Base-by-base conservation (phyloP, 2,329 filamentous ascomycete species). In the Cadophora sp. region DNA sequence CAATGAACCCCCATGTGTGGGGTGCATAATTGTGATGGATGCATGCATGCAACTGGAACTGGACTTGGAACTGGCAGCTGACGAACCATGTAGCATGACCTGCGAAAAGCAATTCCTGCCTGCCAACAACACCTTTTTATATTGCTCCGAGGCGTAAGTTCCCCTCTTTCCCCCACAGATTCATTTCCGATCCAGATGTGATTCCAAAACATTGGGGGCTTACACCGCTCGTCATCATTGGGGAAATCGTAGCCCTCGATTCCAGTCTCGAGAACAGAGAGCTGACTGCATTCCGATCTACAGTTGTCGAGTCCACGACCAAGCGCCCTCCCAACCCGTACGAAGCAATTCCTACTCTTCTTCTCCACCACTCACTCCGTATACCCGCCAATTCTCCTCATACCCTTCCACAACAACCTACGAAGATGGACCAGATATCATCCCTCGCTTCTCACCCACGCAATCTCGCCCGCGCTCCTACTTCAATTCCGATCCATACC, bases 31-130 rank as follows among this genome's bases (percentile, higher is more conserved):
- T 39, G 36, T 39, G 36, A 39, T 22, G 58, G 59, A 20, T 48
- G 51, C 51, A 56, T 56, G 43, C 24, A 48, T 30, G 58, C 51
- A 36, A 43, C 65, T 55, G n/a, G 18, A 22, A 61, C 66, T 67
- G 55, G 18, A 22, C 59, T 65, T 67, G 55, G 66, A 68, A 50
- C 56, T 27, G 53, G 48, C 30, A 61, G 66, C 73, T 75, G 69
- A 75, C 73, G 59, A 72, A 68, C 70, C 20, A 63, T 36, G 61
- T 73, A 90, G 87, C 78, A 89, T 89, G 87, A 85, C 83, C 11
- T 90, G 87, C 77, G 87, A 89, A 76, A 89, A 89, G 79, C 87
- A 89, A 78, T 89, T 89, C 76, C 78, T 87, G 27, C 83, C 86
- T 59, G 80, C 83, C 48, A 84, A 87, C 74, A 86, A 86, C 72